Percentiles rank a stretch among this genome's conserved stretches.
phyloP scores from a whole-genome alignment of 2,329 filamentous ascomycete genomes.

The Paraconiothyrium sp. region DNA sequence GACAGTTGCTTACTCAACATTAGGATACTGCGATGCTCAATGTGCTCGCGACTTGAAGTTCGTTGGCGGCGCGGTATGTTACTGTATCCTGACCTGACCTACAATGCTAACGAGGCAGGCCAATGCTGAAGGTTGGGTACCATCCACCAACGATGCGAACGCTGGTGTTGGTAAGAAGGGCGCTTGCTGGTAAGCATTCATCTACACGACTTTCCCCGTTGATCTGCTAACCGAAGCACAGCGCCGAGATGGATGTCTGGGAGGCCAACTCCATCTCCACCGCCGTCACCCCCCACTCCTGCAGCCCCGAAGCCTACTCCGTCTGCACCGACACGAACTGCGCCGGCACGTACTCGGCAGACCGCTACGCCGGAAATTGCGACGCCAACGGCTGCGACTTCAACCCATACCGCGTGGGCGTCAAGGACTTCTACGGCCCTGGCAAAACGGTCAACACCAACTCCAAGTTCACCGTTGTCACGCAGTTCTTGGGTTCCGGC shows the following conservation, averaged over 20 bases:
- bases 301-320: conserved; percentile 52
- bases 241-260: conserved; percentile 44
- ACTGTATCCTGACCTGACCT: not conserved
- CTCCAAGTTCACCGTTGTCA: conserved; percentile 54
- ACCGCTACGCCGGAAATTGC: conserved; percentile 67
- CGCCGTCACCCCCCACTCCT: conserved; percentile 70
- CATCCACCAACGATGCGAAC: conserved; percentile 63
- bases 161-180: conserved; percentile 64
- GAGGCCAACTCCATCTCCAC: conserved; percentile 70
- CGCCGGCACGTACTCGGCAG: conserved; percentile 55
- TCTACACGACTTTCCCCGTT: conserved; percentile 44
- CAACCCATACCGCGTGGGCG: conserved; percentile 65
- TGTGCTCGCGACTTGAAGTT: conserved; percentile 59
- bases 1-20: not conserved
- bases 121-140: conserved; percentile 64
- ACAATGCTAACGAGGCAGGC: conserved; percentile 47
- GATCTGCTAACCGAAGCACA: conserved; percentile 50
- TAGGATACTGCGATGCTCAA: conserved; percentile 52
- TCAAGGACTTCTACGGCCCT: conserved; percentile 67
- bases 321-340: conserved; percentile 51
- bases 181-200: conserved; percentile 62
- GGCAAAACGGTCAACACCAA: conserved; percentile 53
- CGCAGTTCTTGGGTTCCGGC: conserved; percentile 56
- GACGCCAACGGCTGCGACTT: conserved; percentile 68
- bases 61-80: conserved; percentile 57